A percentile compares a stretch with the other conserved stretches of the same genome.
Evolutionary conservation across 108 stramenopile species (phyloP).

Genomic region (Fistulifera solaris): DNA sequence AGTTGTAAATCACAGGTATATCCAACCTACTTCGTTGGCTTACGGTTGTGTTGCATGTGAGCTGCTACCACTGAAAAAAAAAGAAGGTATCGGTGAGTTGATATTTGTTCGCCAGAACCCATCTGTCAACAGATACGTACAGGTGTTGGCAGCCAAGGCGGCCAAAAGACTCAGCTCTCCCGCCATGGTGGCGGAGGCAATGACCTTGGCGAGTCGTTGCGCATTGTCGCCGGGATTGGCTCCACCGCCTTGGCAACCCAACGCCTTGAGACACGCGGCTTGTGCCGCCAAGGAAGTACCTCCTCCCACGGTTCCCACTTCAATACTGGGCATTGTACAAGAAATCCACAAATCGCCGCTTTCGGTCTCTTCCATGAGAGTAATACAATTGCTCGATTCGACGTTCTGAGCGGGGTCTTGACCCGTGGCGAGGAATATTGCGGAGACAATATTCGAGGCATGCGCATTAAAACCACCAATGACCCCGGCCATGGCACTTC

Average conservation of each 20-base stretch:
- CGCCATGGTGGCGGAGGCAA: conserved; percentile 92
- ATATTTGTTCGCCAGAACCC: too few species aligned
- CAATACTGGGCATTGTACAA: conserved; percentile 97
- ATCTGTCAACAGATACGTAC: too few species aligned
- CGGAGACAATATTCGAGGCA: conserved; percentile 97
- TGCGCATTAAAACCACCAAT: conserved; percentile 99
- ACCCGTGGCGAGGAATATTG: conserved; percentile 95
- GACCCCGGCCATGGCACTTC: conserved; percentile 93
- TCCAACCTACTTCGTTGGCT: conserved; percentile 26
- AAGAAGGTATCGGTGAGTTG: too few species aligned
- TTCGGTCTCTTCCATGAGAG: conserved; percentile 90
- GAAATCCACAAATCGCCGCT: conserved; percentile 84
- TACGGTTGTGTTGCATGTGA: conserved; percentile 85
- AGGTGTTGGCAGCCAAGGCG: conserved; percentile 85
- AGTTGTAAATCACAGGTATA: too few species aligned
- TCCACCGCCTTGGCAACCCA: conserved; percentile 81
- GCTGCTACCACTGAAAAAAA: conserved; percentile 51
- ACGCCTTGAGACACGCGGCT: conserved; percentile 86
- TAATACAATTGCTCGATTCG: conserved; percentile 91
- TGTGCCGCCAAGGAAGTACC: conserved; percentile 94
- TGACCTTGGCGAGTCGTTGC: conserved; percentile 82
- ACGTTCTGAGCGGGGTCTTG: conserved; percentile 99
- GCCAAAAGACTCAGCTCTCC: conserved; percentile 95
- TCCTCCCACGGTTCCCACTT: conserved; percentile 98
- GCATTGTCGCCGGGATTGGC: conserved; percentile 86